These are phyloP conservation scores for Colletotrichum chrysophilum DNA, from an alignment of 2,329 filamentous ascomycete genomes.

Conservation along the genomic window DNA sequence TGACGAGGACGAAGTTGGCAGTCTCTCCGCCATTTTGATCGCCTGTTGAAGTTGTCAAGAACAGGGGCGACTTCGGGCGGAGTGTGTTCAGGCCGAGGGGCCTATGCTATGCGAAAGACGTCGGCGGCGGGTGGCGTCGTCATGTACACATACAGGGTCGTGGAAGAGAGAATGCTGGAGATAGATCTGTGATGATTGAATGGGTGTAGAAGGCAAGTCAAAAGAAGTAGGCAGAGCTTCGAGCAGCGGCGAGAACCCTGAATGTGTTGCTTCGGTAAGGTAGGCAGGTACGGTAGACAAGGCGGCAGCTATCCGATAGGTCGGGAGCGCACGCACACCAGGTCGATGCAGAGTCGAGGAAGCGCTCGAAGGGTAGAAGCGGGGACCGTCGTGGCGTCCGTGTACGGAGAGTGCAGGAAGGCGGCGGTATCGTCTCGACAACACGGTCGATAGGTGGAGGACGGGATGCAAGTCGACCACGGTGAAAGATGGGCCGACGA, in stretches of 20 bases:
- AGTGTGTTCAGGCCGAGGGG: constrained; percentile 4
- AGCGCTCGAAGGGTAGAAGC: constrained; percentile 6
- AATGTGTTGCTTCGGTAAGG: constrained; percentile 26
- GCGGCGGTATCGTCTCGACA: constrained; percentile 5
- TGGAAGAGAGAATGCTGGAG: background rate
- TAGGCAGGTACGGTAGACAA: constrained; percentile 25
- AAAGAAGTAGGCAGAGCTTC: constrained; percentile 20
- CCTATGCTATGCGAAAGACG: constrained; percentile 34
- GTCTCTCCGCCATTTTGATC: constrained; percentile 43
- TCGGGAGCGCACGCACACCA: constrained; percentile 10
- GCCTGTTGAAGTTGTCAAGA: constrained; percentile 36
- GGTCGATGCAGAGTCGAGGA: constrained; percentile 11
- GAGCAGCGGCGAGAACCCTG: constrained; percentile 5
- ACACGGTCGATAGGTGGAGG: background rate
- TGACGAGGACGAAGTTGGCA: constrained; percentile 38
- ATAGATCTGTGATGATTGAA: background rate
- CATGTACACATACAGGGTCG: constrained; percentile 42
- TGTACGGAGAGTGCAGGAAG: constrained; percentile 3
- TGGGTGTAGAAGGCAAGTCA: constrained; percentile 1
- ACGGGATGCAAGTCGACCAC: background rate
- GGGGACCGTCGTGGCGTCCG: constrained; percentile 14
- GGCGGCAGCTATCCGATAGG: constrained; percentile 37
- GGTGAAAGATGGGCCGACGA: background rate
- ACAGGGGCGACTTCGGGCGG: constrained; percentile 34
- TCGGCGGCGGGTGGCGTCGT: constrained; percentile 37